Evolutionary conservation across 257 asterid species (phyloP).

Genomic region (Nicotiana otophora): DNA sequence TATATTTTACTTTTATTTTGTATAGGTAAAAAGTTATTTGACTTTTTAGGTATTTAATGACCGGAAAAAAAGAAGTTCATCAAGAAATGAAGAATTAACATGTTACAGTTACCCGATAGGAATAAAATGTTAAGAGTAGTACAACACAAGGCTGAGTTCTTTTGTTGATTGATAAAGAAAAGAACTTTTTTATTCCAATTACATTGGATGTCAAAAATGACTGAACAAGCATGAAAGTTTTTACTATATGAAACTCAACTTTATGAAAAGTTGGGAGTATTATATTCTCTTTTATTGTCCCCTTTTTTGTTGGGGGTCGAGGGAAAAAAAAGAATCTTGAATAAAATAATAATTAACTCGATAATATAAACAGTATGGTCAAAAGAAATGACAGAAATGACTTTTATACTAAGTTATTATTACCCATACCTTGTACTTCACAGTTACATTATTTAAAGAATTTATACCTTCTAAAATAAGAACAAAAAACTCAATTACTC

Average conservation of each 20-base stretch:
- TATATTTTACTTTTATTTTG: too few relatives aligned
- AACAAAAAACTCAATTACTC: background rate
- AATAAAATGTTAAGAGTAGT: too few relatives aligned
- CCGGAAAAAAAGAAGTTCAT: too few relatives aligned
- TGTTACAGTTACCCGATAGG: background rate
- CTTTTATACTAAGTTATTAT: background rate
- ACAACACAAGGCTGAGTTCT: too few relatives aligned
- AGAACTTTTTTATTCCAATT: background rate
- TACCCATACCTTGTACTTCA: background rate
- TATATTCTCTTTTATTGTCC: slow-evolving; percentile 7
- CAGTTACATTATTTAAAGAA: background rate
- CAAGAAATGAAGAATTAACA: background rate
- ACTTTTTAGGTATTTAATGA: too few relatives aligned
- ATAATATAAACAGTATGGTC: background rate
- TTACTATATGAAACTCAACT: background rate
- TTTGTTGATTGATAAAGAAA: too few relatives aligned
- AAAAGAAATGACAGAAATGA: background rate
- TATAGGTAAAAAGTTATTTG: too few relatives aligned
- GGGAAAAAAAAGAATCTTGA: slow-evolving; percentile 1
- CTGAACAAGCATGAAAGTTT: background rate
- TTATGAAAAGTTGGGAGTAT: background rate
- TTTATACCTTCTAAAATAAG: background rate
- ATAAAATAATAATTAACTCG: background rate
- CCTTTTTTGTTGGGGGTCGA: background rate
- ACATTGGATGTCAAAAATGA: background rate